Base-by-base conservation (phyloP, 768 basidiomycete species). In the Hortiboletus campestris region DNA sequence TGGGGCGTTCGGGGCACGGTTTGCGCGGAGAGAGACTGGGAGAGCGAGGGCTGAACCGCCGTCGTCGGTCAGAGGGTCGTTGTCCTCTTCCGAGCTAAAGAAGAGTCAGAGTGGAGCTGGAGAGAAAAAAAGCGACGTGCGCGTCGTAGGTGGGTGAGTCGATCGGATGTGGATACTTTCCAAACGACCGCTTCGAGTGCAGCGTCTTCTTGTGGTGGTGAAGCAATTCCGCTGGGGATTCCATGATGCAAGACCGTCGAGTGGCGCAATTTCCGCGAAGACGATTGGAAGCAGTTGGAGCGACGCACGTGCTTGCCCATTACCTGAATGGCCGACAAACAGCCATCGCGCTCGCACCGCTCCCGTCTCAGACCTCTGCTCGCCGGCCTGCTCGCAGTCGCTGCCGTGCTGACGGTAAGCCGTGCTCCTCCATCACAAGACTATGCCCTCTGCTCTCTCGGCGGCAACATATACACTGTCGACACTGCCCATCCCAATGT, bases 51-150 rank as follows among this genome's bases (percentile, higher is more conserved):
- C 70, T 31, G 84, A 82, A 22, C 75, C 79, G 46, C 74, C 83
- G 65, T 90, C 89, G 76, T 91, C 90, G 8, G 88, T 90, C 60
- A 89, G 75, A 6, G 89, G 88, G 69, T 91, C 90, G 67, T 92
- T 92, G 80, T 92, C 90, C 74, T 91, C 90, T 66, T 91, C 89
- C 4, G 88, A 91, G 70, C 87, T 89, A 67, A 54, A 58, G 49
- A 63, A 70, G 16, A 35, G 19, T 48, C 50, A 53, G 45, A 2
- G 25, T 25, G 25, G 25, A 2, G 25, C 25, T 25, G 36, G 36
- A 32, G 20, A 25, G 13, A 40, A 20, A 41, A 10, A 42, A 16
- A 31, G 36, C 57, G 52, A 76, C 78, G 66, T 63, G 84, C 78
- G 88, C 88, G 71, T 89, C 87, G 73, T 89, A 89, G 4, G 88